These are phyloP conservation scores for Trichophyton rubrum DNA, from an alignment of 2,329 filamentous ascomycete genomes.

Conservation along the genomic window DNA sequence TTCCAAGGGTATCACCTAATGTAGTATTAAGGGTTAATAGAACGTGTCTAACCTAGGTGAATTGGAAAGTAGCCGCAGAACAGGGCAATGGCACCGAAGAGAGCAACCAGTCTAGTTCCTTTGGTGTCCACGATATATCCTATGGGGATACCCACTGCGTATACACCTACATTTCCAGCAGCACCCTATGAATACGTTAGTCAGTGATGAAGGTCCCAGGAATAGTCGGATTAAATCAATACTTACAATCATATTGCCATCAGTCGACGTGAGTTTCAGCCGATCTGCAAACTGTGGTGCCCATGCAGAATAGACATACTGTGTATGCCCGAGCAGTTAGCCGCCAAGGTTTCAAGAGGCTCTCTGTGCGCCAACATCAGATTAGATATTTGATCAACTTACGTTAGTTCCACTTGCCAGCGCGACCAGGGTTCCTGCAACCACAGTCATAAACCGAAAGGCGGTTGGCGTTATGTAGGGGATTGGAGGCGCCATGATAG, in stretches of 20 bases:
- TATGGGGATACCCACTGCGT: constrained; percentile 75
- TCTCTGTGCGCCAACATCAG: background rate
- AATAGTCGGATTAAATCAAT: background rate
- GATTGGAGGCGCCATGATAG: background rate
- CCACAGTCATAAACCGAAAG: constrained; percentile 65
- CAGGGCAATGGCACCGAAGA: constrained; percentile 61
- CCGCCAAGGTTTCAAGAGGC: constrained; percentile 1
- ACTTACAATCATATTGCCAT: constrained; percentile 78
- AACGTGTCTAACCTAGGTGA: constrained; percentile 39
- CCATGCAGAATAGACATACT: constrained; percentile 99
- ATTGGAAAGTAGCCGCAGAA: constrained; percentile 76
- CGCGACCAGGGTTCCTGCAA: constrained; percentile 72
- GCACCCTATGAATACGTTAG: constrained; percentile 37
- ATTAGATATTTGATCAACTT: constrained; percentile 14
- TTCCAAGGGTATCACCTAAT: background rate
- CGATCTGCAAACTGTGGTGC: constrained; percentile 85
- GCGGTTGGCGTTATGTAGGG: background rate
- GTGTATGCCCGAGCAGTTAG: constrained; percentile 10
- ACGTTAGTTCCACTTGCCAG: constrained; percentile 91
- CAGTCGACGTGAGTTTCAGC: constrained; percentile 76
- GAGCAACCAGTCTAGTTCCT: constrained; percentile 65
- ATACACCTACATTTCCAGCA: constrained; percentile 65
- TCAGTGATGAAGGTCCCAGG: background rate
- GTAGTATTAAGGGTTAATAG: background rate
- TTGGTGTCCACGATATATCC: constrained; percentile 75